Conservation (phyloP, 140 eudicot species). For the Oenanthe javanica region DNA sequence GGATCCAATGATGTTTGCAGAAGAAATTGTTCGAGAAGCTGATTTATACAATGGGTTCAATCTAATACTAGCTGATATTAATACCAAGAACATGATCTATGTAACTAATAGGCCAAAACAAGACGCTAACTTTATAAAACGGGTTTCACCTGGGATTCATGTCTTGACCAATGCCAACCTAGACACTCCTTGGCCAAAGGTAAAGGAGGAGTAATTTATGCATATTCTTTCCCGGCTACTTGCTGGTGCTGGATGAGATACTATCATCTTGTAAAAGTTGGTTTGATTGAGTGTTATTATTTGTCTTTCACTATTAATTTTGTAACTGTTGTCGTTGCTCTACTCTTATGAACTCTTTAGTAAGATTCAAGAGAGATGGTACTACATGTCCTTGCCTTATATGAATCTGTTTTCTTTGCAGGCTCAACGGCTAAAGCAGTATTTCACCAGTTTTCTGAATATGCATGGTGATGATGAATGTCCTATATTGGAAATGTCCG, state of each 20-base stretch:
- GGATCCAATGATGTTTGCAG: conserved; percentile 53
- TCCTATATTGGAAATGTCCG: conserved; percentile 48
- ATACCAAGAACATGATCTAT: conserved; percentile 69
- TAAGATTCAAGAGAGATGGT: not conserved
- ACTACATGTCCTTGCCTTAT: not conserved
- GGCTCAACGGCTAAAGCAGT: conserved; percentile 54
- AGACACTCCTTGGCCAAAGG: conserved; percentile 74
- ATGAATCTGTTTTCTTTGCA: conserved; percentile 15
- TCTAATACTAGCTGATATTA: conserved; percentile 63
- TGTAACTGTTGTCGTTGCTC: not conserved
- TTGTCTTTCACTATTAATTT: not conserved
- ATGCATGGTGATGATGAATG: conserved; percentile 45
- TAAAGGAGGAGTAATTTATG: conserved; percentile 6
- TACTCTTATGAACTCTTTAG: not conserved
- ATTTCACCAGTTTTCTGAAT: conserved; percentile 38
- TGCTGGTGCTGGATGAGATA: conserved; percentile 3
- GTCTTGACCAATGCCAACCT: conserved; percentile 67
- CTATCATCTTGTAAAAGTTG: not conserved
- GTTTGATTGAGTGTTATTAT: not conserved
- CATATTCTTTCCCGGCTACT: not conserved
- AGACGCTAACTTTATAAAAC: conserved; percentile 16
- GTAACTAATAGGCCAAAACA: conserved; percentile 65
- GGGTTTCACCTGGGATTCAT: conserved; percentile 74
- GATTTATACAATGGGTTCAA: conserved; percentile 68
- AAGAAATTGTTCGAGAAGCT: conserved; percentile 52